Conservation (phyloP, 2,329 filamentous ascomycete species). For the Ophiostoma sp. region DNA sequence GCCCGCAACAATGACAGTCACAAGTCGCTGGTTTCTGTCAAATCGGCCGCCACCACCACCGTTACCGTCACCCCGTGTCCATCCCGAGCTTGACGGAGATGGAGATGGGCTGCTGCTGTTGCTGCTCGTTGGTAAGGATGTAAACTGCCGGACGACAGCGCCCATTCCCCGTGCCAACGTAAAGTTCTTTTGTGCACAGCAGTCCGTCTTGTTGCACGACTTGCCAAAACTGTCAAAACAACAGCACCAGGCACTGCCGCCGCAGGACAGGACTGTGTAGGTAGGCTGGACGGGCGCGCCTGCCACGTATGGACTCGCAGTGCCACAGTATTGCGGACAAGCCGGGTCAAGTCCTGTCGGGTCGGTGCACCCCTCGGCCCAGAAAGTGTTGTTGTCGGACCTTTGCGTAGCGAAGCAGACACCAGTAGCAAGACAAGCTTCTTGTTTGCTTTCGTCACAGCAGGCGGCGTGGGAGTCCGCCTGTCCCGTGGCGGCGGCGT, state of each 20-base stretch:
- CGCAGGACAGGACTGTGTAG: slow-evolving; percentile 29
- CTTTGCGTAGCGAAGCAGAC: slow-evolving; percentile 31
- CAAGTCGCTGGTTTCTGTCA: slow-evolving; percentile 12
- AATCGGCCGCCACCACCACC: background rate
- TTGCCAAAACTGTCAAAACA: slow-evolving; percentile 31
- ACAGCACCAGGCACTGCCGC: slow-evolving; percentile 30
- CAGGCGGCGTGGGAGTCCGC: slow-evolving; percentile 29
- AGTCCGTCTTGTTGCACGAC: slow-evolving; percentile 28
- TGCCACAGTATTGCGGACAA: slow-evolving; percentile 31
- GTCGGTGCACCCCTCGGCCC: slow-evolving; percentile 31
- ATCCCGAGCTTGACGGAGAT: background rate
- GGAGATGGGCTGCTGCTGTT: background rate
- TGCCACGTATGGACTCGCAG: slow-evolving; percentile 27
- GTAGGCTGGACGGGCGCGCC: slow-evolving; percentile 28
- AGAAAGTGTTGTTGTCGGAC: slow-evolving; percentile 31
- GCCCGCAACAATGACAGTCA: slow-evolving; percentile 26
- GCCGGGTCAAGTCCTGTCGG: slow-evolving; percentile 30
- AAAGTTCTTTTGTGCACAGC: slow-evolving; percentile 29
- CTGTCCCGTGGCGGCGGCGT: slow-evolving; percentile 26
- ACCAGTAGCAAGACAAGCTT: slow-evolving; percentile 31
- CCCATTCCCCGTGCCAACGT: slow-evolving; percentile 30
- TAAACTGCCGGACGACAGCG: slow-evolving; percentile 28
- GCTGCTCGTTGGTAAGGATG: background rate
- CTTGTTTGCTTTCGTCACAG: slow-evolving; percentile 31
- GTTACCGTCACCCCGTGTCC: background rate